Percentiles rank a stretch among this genome's conserved stretches.
These are phyloP conservation scores for Sistotremastrum niveocremeum DNA, from an alignment of 768 basidiomycete genomes.

Conservation along the genomic window DNA sequence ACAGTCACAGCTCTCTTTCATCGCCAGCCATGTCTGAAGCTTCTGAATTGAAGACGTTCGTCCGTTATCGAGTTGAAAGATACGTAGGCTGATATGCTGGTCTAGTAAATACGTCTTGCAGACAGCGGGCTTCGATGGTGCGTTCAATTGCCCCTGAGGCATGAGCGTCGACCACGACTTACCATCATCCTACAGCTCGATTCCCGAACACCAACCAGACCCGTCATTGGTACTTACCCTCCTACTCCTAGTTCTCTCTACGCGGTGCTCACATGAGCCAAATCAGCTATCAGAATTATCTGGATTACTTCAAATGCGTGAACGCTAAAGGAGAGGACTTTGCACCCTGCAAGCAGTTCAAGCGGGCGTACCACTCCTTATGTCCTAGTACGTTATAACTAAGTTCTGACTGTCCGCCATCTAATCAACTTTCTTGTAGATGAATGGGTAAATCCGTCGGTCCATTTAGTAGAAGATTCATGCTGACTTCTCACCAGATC, in stretches of 20 bases:
- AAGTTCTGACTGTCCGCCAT: conserved; percentile 1
- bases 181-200: conserved; percentile 39
- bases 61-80: not conserved
- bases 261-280: not conserved
- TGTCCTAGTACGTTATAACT: conserved; percentile 75
- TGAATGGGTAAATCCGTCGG: conserved; percentile 61
- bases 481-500: conserved; percentile 34
- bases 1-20: conserved; percentile 9
- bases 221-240: conserved; percentile 67
- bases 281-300: conserved; percentile 86
- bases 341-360: conserved; percentile 98
- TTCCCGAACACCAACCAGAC: conserved; percentile 93
- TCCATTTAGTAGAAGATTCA: not conserved
- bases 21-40: not conserved
- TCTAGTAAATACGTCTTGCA: conserved; percentile 76
- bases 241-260: not conserved
- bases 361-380: conserved; percentile 86
- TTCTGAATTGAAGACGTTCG: conserved; percentile 39
- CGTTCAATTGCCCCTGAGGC: conserved; percentile 10
- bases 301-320: conserved; percentile 97
- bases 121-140: conserved; percentile 91
- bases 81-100: too few species aligned
- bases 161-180: conserved; percentile 1
- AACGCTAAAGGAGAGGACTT: conserved; percentile 96
- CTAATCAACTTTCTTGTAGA: conserved; percentile 33